These are phyloP conservation scores for Fusarium oligoseptatum DNA, from an alignment of 2,329 filamentous ascomycete species.

Conservation along the genomic window DNA sequence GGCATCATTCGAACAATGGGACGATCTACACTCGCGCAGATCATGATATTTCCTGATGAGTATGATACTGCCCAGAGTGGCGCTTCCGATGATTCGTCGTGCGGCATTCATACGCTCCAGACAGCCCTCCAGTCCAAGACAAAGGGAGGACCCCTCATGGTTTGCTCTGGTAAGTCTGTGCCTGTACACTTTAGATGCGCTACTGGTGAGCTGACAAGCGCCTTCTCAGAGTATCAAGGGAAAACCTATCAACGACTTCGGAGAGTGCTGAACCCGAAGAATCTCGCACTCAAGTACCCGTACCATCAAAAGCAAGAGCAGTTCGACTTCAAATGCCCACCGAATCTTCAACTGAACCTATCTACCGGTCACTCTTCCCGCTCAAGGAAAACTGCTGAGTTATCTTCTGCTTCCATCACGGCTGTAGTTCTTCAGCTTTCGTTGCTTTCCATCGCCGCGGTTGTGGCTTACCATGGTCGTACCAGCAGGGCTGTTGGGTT, in stretches of 20 bases:
- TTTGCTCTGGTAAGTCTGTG: background rate
- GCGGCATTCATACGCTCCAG: background rate
- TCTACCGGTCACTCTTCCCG: background rate
- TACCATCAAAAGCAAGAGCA: background rate
- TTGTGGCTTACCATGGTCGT: background rate
- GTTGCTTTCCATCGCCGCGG: background rate
- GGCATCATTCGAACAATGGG: constrained; percentile 6
- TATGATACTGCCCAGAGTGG: background rate
- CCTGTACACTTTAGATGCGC: background rate
- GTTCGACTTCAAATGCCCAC: background rate
- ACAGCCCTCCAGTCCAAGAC: background rate
- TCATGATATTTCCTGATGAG: constrained; percentile 1
- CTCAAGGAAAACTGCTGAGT: background rate
- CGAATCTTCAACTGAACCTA: background rate
- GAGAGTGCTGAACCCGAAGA: background rate
- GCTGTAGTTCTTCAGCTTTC: background rate
- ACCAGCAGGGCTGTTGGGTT: background rate
- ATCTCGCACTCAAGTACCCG: background rate
- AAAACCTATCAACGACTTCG: background rate
- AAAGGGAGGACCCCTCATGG: background rate
- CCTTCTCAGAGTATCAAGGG: background rate
- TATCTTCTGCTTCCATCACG: background rate
- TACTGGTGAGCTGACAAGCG: background rate
- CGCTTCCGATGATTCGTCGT: background rate
- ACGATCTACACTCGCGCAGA: background rate